Evolutionary conservation across 495 filamentous ascomycete species (phyloP), one percentile per base, ranked within the genome.

Genomic region (Lasiosphaeria hispida): DNA sequence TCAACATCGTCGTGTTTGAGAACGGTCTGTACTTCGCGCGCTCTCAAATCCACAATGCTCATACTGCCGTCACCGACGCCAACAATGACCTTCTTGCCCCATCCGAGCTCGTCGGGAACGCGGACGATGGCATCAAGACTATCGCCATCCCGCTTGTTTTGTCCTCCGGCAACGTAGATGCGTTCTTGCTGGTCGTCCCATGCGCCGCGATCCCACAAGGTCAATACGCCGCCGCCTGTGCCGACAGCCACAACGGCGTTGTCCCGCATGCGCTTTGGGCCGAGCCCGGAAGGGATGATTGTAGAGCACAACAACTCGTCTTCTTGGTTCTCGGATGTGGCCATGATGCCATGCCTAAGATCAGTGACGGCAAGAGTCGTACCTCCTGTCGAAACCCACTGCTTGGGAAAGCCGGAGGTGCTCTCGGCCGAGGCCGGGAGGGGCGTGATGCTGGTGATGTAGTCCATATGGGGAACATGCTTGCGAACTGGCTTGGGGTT

Each of bases 171-270:
- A 8, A 96, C 80, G 47, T 87, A 82, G 57, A 97, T 85, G 4
- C 91, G 83, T 69, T 96, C 91, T 60, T 94, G 89, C 69, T 96
- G 91, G 72, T 96, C 92, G 63, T 96, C 92, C 92, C 94, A 97
- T 1, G 85, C 81, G 1, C 92, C 94, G 61, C 84, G 87, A 65
- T 97, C 92, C 94, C 94, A 98, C 2, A 97, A 76, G 9, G 92
- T 95, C 59, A 97, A 63, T 5, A 96, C 82, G 13, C 94, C 94
- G 8, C 80, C 83, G 10, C 85, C 84, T 11, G 86, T 88, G 34
- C 94, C 94, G 1, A 96, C 85, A 1, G 92, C 71, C 1, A 96
- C 76, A 63, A 96, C 90, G 2, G 88, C 89, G 19, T 85, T 84
- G 52, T 87, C 85, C 15, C 83, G 77, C 38, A 83, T 81, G 2